Base-by-base conservation (phyloP, 2,329 filamentous ascomycete genomes). In the Reticulascus tulasneorum region DNA sequence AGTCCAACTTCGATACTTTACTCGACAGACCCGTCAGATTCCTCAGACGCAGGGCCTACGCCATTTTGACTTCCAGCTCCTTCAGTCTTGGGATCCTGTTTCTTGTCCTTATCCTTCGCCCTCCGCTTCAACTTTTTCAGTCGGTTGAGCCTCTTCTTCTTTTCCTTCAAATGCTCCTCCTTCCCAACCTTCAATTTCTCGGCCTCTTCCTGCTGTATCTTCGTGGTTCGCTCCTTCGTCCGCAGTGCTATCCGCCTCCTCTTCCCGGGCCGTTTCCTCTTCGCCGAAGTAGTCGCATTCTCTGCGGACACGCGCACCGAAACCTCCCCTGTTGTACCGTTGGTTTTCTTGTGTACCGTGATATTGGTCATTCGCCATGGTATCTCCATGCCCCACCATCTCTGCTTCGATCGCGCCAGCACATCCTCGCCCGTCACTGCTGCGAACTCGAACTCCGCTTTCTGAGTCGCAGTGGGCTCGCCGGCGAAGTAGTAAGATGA, bases 101-200 rank as follows among this genome's bases (percentile, higher is more conserved):
- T 79, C 58, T 66, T 64, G 48, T 71, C 71, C 52, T 67, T 76
- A 44, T 70, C 74, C 58, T 81, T 81, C 27, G 69, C 66, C 49
- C 70, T 68, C 50, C 69, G 66, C 55, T 76, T 74, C 42, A 79
- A 47, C 61, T 82, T 80, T 63, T 75, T 79, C 47, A 71, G 55
- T 38, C 74, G 59, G 47, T 82, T 82, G 45, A 78, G 52, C 46
- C 75, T 65, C 59, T 78, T 78, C 62, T 78, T 79, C 65, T 80
- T 81, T 37, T 79, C 75, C 47, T 64, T 68, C 20, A 79, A 46
- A 31, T 72, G 68, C 46, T 77, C 69, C 50, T 78, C 75, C 55
- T 77, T 81, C 13, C 64, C 62, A 43, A 62, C 45, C 31, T 59
- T 47, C 36, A 63, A 58, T 45, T 61, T 64, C 44, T 55, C 62